Base-by-base conservation (phyloP, 495 filamentous ascomycete genomes). In the Emericellopsis terricola region DNA sequence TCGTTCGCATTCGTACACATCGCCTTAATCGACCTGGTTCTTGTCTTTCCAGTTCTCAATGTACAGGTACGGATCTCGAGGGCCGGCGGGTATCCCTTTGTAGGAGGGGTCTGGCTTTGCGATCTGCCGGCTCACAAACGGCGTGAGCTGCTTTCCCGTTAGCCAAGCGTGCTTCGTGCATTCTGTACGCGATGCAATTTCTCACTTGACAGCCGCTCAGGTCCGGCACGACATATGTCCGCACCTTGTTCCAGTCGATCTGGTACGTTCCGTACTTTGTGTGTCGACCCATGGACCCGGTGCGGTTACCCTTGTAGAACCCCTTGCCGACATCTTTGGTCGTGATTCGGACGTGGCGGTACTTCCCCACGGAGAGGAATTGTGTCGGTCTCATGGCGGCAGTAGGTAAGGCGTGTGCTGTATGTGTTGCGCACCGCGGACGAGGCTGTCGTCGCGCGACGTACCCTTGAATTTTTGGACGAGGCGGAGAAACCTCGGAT, bases 281-380 rank as follows among this genome's bases (percentile, higher is more conserved):
- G 55, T 93, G 87, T 20, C 61, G 52, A 41, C 89, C 89, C 73
- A 87, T 81, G 24, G 76, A 70, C 9, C 91, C 91, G 1, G 81
- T 72, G 15, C 87, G 66, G 39, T 72, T 94, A 49, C 91, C 91
- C 64, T 96, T 96, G 71, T 96, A 96, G 69, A 75, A 97, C 32
- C 82, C 89, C 52, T 85, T 83, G 50, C 78, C 78, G 59, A 81
- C 74, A 52, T 81, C 72, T 59, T 97, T 97, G 40, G 89, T 96
- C 3, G 80, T 94, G 36, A 97, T 64, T 14, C 63, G 60, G 28
- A 81, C 60, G 34, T 77, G 74, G 48, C 79, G 73, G 44, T 55
- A 67, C 35, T 82, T 44, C 31, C 65, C 64, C 51, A 64, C 62
- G 43, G 69, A 64, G 52, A 93, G 75, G 23, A 67, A 50, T 37